Base-by-base conservation (phyloP, 2,329 filamentous ascomycete genomes). In the Aulographum hederae region DNA sequence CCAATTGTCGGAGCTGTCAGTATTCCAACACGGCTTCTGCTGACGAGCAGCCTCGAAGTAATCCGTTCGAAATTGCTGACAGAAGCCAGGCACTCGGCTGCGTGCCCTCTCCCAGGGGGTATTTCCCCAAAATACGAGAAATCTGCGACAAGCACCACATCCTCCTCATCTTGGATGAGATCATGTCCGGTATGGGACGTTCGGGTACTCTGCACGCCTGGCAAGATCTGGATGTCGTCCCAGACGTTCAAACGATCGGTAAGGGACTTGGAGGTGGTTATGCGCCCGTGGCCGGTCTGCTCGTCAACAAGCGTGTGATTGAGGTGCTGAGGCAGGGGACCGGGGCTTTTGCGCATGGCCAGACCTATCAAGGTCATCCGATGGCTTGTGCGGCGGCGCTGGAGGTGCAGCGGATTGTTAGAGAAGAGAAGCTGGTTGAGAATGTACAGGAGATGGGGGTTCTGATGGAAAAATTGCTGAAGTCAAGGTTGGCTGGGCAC, bases 81-180 rank as follows among this genome's bases (percentile, higher is more conserved):
- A 13, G 26, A 8, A 8, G 8, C 2, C 36, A 69, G 65, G 63
- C 76, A 2, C 56, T 82, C 0, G 80, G 77, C 0, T 81, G 73
- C 42, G 70, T 80, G 1, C 64, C 73, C 1, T 58, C 74, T 0
- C 61, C 74, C 0, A 54, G 59, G 0, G 78, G 77, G 0, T 89
- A 89, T 40, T 69, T 85, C 31, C 53, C 59, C 31, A 76, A 73
- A 1, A 69, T 86, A 51, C 66, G 67, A 42, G 54, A 57, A 2
- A 57, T 89, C 1, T 89, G 80, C 46, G 64, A 75, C 32, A 69
- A 67, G 37, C 61, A 86, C 43, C 78, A 75, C 1, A 70, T 74
- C 0, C 63, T 89, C 0, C 58, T 89, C n/a, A 74, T 86, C 28
- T 53, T 86, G 0, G 81, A 89, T 43, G 80, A 86, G 46, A 63